These are phyloP conservation scores for Podila verticillata DNA, from an alignment of 192 early-diverging fungal genomes.

Conservation along the genomic window DNA sequence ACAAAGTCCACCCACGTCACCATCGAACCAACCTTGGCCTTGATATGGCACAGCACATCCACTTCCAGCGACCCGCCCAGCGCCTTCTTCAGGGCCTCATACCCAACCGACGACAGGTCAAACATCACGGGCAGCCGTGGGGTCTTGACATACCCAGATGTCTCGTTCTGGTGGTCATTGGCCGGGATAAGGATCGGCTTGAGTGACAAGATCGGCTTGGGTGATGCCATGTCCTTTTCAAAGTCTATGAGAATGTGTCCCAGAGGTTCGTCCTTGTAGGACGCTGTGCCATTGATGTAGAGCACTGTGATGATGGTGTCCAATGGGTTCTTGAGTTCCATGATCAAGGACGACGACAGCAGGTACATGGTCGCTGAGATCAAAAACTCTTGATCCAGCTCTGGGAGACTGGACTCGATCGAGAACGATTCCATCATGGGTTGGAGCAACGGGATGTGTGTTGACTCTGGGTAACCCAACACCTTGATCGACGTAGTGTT, in stretches of 20 bases:
- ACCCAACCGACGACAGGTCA: constrained; percentile 48
- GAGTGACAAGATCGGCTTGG: constrained; percentile 41
- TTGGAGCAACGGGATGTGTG: constrained; percentile 29
- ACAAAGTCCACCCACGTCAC: constrained; percentile 54
- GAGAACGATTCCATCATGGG: constrained; percentile 36
- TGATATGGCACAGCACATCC: constrained; percentile 55
- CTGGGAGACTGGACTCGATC: constrained; percentile 25
- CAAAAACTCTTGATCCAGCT: constrained; percentile 33
- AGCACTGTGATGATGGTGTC: constrained; percentile 42
- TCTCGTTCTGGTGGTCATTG: constrained; percentile 41
- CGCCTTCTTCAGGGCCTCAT: constrained; percentile 58
- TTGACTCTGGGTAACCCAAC: constrained; percentile 20
- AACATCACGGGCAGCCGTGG: constrained; percentile 32
- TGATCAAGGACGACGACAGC: constrained; percentile 16
- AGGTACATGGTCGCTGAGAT: constrained; percentile 44
- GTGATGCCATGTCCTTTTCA: constrained; percentile 31
- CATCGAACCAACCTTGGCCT: constrained; percentile 51
- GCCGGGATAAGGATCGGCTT: constrained; percentile 47
- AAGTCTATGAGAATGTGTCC: constrained; percentile 40
- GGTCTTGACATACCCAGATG: constrained; percentile 43
- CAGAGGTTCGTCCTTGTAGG: constrained; percentile 31
- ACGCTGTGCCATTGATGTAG: constrained; percentile 41
- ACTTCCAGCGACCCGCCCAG: constrained; percentile 56
- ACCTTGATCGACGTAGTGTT: constrained; percentile 38
- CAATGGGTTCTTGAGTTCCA: constrained; percentile 40